Evolutionary conservation across 1,284 basidiomycete genomes (phyloP).

Genomic region (Moesziomyces antarcticus): DNA sequence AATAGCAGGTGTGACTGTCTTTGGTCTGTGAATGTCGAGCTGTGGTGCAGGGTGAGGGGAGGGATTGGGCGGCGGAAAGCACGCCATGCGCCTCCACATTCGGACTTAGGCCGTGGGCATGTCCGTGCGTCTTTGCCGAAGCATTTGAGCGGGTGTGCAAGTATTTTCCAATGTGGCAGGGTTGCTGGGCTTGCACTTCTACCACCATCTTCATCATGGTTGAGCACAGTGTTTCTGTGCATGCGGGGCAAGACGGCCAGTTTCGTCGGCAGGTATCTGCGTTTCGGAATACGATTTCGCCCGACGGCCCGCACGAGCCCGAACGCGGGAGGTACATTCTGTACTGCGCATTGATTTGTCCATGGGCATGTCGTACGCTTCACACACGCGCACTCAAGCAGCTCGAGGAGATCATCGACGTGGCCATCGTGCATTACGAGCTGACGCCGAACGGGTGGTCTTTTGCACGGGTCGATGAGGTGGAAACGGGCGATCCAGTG

Average conservation of each 20-base stretch:
- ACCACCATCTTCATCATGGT: conserved; percentile 10
- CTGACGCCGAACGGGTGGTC: conserved; percentile 89
- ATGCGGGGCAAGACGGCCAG: conserved; percentile 74
- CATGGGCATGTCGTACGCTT: conserved; percentile 90
- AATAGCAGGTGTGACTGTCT: background rate
- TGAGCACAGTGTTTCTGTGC: conserved; percentile 37
- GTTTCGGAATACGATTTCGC: conserved; percentile 77
- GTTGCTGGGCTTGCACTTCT: too few species aligned
- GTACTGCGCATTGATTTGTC: conserved; percentile 64
- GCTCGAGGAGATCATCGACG: conserved; percentile 76
- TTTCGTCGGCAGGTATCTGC: conserved; percentile 80
- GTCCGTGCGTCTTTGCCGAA: background rate
- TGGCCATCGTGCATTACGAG: conserved; percentile 77
- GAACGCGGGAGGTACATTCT: conserved; percentile 76
- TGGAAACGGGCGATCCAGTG: conserved; percentile 68
- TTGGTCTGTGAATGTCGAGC: background rate
- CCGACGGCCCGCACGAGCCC: conserved; percentile 78
- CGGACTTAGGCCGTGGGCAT: background rate
- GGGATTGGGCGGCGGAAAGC: background rate
- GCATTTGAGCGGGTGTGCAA: background rate
- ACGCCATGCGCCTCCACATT: background rate
- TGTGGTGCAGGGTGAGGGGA: background rate
- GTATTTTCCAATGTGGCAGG: too few species aligned
- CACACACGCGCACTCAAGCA: conserved; percentile 91
- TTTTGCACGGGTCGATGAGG: conserved; percentile 70